These are phyloP conservation scores for Suillus bovinus DNA, from an alignment of 768 basidiomycete species.

Conservation along the genomic window DNA sequence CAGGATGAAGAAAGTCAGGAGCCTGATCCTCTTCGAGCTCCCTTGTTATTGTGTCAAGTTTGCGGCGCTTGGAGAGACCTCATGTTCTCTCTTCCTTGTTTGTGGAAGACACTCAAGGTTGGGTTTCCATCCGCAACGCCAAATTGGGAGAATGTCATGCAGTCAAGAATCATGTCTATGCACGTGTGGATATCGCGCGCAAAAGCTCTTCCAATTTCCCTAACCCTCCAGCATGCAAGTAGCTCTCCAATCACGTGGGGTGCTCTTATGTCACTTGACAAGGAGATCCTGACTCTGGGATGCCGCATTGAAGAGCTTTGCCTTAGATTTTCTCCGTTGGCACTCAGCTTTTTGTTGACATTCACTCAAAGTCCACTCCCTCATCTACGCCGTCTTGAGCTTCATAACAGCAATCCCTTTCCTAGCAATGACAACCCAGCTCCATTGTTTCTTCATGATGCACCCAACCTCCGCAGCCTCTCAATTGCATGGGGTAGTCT, in stretches of 20 bases:
- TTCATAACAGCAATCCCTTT: constrained; percentile 27
- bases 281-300: constrained; percentile 27
- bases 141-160: constrained; percentile 29
- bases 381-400: constrained; percentile 24
- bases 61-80: constrained; percentile 34
- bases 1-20: constrained; percentile 13
- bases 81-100: constrained; percentile 26
- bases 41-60: constrained; percentile 29
- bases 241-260: constrained; percentile 25
- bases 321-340: constrained; percentile 24
- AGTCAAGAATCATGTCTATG: constrained; percentile 26
- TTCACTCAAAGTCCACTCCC: constrained; percentile 29
- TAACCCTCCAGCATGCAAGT: constrained; percentile 23
- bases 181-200: constrained; percentile 33
- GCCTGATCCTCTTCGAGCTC: constrained; percentile 18
- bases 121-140: constrained; percentile 21
- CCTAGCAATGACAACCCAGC: constrained; percentile 27
- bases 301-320: constrained; percentile 21
- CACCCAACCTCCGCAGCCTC: constrained; percentile 28
- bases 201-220: constrained; percentile 29
- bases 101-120: constrained; percentile 27
- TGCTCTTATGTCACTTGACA: constrained; percentile 32
- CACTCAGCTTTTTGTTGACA: constrained; percentile 27
- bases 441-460: constrained; percentile 24
- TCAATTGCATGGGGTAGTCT: constrained; percentile 29